Evolutionary conservation across 306 rosid genomes (phyloP).

Genomic region (Fagus sylvatica): DNA sequence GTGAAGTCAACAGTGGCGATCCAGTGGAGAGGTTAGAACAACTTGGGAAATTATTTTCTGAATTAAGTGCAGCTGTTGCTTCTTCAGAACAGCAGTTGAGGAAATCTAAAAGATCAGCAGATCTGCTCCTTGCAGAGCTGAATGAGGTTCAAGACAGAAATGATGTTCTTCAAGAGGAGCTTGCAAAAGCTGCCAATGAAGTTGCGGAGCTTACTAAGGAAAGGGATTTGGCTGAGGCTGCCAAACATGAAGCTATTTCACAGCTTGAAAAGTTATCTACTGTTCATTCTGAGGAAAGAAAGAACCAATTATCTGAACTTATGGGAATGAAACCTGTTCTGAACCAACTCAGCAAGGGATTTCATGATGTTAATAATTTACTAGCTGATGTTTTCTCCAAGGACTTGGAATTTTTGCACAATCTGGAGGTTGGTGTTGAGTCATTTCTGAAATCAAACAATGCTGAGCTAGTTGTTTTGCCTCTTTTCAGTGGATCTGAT

Average conservation of each 20-base stretch:
- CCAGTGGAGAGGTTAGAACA: constrained; percentile 68
- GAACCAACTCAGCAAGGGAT: constrained; percentile 58
- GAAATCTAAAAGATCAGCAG: constrained; percentile 89
- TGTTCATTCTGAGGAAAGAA: constrained; percentile 51
- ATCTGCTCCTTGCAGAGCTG: constrained; percentile 87
- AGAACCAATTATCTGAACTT: constrained; percentile 56
- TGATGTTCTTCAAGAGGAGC: constrained; percentile 90
- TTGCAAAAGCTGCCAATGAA: constrained; percentile 55
- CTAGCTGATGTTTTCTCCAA: constrained; percentile 45
- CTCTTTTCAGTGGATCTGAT: constrained; percentile 34
- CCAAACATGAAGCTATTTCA: constrained; percentile 67
- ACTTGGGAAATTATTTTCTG: constrained; percentile 56
- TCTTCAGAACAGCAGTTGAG: constrained; percentile 72
- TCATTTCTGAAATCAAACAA: constrained; percentile 46
- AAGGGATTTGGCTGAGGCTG: constrained; percentile 66
- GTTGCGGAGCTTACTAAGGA: constrained; percentile 62
- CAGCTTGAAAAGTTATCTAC: constrained; percentile 62
- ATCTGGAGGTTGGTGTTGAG: constrained; percentile 61
- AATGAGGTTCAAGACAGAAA: constrained; percentile 98
- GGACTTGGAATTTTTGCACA: constrained; percentile 60
- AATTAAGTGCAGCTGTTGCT: constrained; percentile 43
- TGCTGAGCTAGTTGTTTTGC: constrained; percentile 39
- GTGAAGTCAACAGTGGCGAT: constrained; percentile 47
- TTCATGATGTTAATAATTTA: constrained; percentile 55
- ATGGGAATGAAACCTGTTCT: constrained; percentile 60